These are phyloP conservation scores for Omphalea diandra DNA, from an alignment of 441 rosid genomes.

Conservation along the genomic window DNA sequence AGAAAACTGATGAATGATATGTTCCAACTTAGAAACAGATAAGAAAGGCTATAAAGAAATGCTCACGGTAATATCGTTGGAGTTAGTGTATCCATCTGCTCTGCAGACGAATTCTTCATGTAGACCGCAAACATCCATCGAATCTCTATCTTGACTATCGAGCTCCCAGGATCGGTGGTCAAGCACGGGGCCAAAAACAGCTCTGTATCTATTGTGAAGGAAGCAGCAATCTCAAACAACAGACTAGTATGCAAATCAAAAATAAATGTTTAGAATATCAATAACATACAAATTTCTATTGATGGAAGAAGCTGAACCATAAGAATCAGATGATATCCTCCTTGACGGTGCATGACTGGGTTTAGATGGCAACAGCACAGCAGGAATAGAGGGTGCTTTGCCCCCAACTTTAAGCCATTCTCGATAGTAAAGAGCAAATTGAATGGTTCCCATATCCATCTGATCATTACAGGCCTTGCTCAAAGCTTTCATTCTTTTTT, in stretches of 20 bases:
- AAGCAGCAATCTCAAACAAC: conserved; percentile 10
- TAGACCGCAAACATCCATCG: conserved; percentile 25
- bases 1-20: conserved; percentile 10
- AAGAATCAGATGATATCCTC: conserved; percentile 51
- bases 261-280: not conserved
- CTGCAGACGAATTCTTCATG: conserved; percentile 22
- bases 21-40: conserved; percentile 5
- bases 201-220: conserved; percentile 33
- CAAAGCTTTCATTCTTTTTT: conserved; percentile 35
- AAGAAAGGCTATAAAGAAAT: conserved; percentile 11
- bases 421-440: conserved; percentile 49
- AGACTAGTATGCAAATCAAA: not conserved
- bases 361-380: conserved; percentile 47
- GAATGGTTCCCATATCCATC: conserved; percentile 50
- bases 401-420: conserved; percentile 57
- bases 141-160: conserved; percentile 23
- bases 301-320: conserved; percentile 31
- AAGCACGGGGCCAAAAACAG: conserved; percentile 42
- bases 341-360: conserved; percentile 34
- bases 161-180: conserved; percentile 32
- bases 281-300: conserved; percentile 46
- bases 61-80: conserved; percentile 43
- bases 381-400: conserved; percentile 42
- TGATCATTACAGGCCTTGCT: conserved; percentile 42
- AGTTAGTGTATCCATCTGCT: conserved; percentile 29